Evolutionary conservation across 192 early-diverging fungal genomes (phyloP).

Genomic region (Phlyctochytrium arcticum): DNA sequence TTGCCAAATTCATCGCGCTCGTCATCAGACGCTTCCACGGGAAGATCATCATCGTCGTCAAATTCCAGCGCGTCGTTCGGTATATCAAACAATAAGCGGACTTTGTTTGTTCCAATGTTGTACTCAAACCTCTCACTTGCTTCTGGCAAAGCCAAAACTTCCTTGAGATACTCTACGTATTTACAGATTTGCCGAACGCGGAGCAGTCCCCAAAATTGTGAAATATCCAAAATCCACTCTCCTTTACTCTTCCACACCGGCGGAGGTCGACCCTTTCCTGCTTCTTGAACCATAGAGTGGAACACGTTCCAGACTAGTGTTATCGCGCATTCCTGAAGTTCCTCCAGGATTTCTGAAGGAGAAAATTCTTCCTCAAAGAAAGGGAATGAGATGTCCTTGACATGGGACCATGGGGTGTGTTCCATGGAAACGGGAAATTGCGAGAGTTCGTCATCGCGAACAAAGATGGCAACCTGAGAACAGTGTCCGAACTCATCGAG

Average conservation of each 20-base stretch:
- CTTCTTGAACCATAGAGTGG: not conserved
- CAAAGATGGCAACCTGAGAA: conserved; percentile 75
- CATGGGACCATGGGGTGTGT: not conserved
- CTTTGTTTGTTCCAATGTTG: not conserved
- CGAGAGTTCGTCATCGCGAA: not conserved
- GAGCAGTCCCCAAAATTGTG: conserved; percentile 16
- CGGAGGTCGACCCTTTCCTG: not conserved
- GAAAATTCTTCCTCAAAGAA: conserved; percentile 34
- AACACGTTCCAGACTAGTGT: conserved; percentile 16
- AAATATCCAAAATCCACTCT: not conserved
- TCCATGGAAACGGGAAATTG: not conserved
- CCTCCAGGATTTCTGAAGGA: conserved; percentile 13
- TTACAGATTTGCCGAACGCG: conserved; percentile 37
- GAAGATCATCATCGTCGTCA: not conserved
- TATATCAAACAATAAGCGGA: not conserved
- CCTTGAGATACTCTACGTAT: conserved; percentile 6
- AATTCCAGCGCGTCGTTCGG: not conserved
- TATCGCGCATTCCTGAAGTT: conserved; percentile 4
- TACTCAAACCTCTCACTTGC: not conserved
- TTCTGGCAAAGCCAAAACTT: not conserved
- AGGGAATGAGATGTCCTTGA: conserved; percentile 24
- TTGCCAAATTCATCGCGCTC: not conserved
- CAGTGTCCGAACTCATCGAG: conserved; percentile 41
- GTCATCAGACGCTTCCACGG: not conserved
- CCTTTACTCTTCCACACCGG: not conserved